Evolutionary conservation across 2,329 filamentous ascomycete species (phyloP), one percentile per base, ranked within the genome.

Genomic region (Pyrenophora teres): DNA sequence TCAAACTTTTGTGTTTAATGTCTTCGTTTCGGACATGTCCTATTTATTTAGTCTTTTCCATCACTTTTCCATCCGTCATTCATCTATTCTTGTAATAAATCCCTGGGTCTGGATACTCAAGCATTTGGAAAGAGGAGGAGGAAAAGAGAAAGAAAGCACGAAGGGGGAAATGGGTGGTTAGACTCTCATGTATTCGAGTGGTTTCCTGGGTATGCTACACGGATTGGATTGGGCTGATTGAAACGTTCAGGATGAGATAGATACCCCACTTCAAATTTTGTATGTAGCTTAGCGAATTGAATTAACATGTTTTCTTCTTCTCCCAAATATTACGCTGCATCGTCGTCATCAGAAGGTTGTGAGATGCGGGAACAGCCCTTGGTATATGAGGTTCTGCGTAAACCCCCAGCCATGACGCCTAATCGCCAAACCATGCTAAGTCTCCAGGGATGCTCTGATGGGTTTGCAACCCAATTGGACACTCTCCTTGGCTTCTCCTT

Each of bases 381-480:
- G 43, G 43, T 52, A 47, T 51, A 41, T 57, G 41, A 54, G 38
- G 40, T 50, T 54, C 46, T 42, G 47, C 54, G 47, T 50, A 52
- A 56, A 25, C 53, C 52, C 37, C 50, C 54, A 56, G 50, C 56
- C 54, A 50, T 54, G 58, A 60, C 60, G 60, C 60, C 60, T 57
- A 40, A 40, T 59, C 60, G 60, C 58, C 58, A 35, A 51, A 49
- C 46, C 51, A 61, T 63, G 58, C 58, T 56, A 50, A 50, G 39
- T 55, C 41, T 31, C 38, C 27, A 37, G 37, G 49, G 23, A 55
- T 57, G 32, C 46, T 46, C 15, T 35, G 23, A 49, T 33, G 31
- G 21, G 25, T 38, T 51, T 33, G 35, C 57, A 42, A 47, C 37
- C 47, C 46, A 30, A 3, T 30, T 30, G 27, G 9, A 7, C 27